Base-by-base conservation (phyloP, 169 alveolate genomes). In the Cryptosporidium bovis region DNA sequence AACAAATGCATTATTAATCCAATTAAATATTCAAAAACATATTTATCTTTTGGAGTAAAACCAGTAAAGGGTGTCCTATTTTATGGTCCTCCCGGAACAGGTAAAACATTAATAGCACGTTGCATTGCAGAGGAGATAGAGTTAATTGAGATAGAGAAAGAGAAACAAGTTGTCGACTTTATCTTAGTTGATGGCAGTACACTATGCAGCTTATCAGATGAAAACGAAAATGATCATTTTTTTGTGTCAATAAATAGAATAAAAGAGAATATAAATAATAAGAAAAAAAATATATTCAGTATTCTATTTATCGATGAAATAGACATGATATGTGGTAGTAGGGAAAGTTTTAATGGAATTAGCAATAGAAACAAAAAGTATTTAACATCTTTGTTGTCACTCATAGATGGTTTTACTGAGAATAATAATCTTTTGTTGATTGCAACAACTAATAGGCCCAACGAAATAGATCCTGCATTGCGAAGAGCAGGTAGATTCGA, bases 401-500 rank as follows among this genome's bases (percentile, higher is more conserved):
- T 95, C 67, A 84, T 96, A 90, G 98, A 97, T 66, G 97, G 96
- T 18, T 82, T 94, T 66, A 46, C 71, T 48, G 56, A 90, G 0
- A 67, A 82, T 51, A 83, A 92, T 34, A 93, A 94, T 36, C 94
- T 94, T 3, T 90, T 97, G 20, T 89, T 97, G 18, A 92, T 98
- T 50, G 99, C 98, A 33, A 93, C 99, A 40, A 97, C 99, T 16
- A 96, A 95, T 82, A 94, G 94, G 58, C 92, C 95, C 16, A 94
- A 96, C 31, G 93, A 95, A 56, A 71, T 98, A 55, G 98, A 97
- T 84, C 93, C 95, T 20, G 97, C 98, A 20, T 77, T 98, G 24
- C 96, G 99, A 82, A 91, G 99, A 83, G 97, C 99, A 15, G 99
- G 99, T 10, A 93, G 99, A 66, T 94, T 98, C 67, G 99, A 98